Conservation (phyloP, 2,329 filamentous ascomycete genomes). For the Aspergillus texensis region DNA sequence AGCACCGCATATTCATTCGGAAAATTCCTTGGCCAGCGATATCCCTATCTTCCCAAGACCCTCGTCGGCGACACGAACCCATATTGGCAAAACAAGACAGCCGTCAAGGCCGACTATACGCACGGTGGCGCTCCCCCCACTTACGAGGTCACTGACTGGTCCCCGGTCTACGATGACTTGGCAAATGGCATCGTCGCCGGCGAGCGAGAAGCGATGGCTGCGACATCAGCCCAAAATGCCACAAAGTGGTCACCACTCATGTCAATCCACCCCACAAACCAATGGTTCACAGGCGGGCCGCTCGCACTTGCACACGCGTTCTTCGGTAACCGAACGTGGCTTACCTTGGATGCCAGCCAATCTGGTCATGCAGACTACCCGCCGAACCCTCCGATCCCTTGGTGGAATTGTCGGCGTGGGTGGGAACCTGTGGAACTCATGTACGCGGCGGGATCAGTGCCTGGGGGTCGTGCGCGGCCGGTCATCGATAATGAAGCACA, state of each 20-base stretch:
- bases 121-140: background rate
- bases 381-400: background rate
- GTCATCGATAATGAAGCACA: background rate
- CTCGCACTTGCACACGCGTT: background rate
- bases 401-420: background rate
- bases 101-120: background rate
- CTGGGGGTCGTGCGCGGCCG: background rate
- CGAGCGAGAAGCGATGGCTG: background rate
- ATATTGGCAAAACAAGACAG: background rate
- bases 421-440: background rate
- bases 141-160: background rate
- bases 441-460: background rate
- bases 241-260: background rate
- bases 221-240: background rate
- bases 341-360: background rate
- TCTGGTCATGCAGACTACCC: background rate
- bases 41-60: background rate
- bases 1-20: background rate
- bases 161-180: background rate
- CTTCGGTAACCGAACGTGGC: background rate
- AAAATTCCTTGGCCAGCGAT: background rate
- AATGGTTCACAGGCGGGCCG: background rate
- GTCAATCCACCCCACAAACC: background rate
- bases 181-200: background rate
- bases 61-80: background rate